Base-by-base conservation (phyloP, 2,329 filamentous ascomycete genomes). In the Trichoderma asperellum region DNA sequence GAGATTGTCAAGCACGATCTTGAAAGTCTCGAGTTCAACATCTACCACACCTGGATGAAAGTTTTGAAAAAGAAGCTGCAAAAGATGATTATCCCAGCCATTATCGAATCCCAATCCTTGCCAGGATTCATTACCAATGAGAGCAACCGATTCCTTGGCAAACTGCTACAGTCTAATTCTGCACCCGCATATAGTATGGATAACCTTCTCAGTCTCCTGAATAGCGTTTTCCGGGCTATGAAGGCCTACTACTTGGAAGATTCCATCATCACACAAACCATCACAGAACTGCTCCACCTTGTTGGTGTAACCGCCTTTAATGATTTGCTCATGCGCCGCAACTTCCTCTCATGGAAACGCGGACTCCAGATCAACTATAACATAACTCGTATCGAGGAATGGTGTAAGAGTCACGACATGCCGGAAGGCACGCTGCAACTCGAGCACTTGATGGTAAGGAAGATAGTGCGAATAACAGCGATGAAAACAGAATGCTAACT, bases 41-140 rank as follows among this genome's bases (percentile, higher is more conserved):
- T 99, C 76, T 99, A 99, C 82, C 96, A 99, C 83, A 99, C 96
- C 32, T 99, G 96, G 96, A 99, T 99, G 96, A 99, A 99, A 86
- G 93, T 97, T 69, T 84, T 99, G 77, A 99, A 99, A 88, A 97
- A 97, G 89, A 97, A 97, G 84, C 87, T 99, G 72, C 93, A 96
- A 77, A 98, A 98, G 88, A 99, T 99, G 96, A 96, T 99, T 77
- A 97, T 99, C 65, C 96, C 96, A 1, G 96, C 96, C 68, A 99
- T 99, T 79, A 99, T 99, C 77, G 96, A 99, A 81, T 98, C 95
- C 59, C 96, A 99, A 81, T 98, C 96, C 29, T 89, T 99, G 71
- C 96, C 96, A 63, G 96, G 96, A 74, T 99, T 99, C 80, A 96
- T 99, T 74, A 99, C 96, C 70, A 99, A 96, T 81, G 96, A 99